Percentiles rank a stretch among this genome's conserved stretches.
These are phyloP conservation scores for Iris pallida DNA, from an alignment of 116 monocot genomes.

Conservation along the genomic window DNA sequence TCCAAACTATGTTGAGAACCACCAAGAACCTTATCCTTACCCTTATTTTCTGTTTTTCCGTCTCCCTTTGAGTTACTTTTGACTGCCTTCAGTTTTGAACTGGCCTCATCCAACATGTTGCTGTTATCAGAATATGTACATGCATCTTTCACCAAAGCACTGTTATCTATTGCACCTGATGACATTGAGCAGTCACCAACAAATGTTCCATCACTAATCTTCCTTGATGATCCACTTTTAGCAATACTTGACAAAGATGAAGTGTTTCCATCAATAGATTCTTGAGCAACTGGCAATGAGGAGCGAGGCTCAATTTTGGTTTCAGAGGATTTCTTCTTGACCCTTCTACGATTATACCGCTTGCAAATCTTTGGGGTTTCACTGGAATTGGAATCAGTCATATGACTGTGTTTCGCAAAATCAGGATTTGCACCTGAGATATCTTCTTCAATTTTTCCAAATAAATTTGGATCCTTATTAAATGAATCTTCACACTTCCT, in stretches of 20 bases:
- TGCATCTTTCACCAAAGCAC: not conserved
- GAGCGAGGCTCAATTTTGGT: not conserved
- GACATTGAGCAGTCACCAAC: not conserved
- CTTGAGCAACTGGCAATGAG: slow-evolving; percentile 6
- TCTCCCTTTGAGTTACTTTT: not conserved
- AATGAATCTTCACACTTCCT: too few relatives aligned
- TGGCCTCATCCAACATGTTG: not conserved
- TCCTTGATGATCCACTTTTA: not conserved
- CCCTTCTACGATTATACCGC: not conserved
- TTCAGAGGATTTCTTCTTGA: not conserved
- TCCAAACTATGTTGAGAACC: not conserved
- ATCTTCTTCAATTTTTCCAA: too few relatives aligned
- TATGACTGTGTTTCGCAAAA: too few relatives aligned
- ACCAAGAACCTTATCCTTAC: not conserved
- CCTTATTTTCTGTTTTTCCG: not conserved
- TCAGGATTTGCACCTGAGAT: too few relatives aligned
- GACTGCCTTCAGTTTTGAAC: not conserved
- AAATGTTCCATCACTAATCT: slow-evolving; percentile 1
- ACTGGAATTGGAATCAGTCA: too few relatives aligned
- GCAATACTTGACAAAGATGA: not conserved
- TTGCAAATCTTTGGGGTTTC: not conserved
- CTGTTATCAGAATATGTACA: not conserved
- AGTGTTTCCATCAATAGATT: not conserved
- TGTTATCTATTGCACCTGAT: not conserved
- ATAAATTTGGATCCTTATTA: too few relatives aligned